Base-by-base conservation (phyloP, 2,329 filamentous ascomycete species). In the Fusarium marasasianum region DNA sequence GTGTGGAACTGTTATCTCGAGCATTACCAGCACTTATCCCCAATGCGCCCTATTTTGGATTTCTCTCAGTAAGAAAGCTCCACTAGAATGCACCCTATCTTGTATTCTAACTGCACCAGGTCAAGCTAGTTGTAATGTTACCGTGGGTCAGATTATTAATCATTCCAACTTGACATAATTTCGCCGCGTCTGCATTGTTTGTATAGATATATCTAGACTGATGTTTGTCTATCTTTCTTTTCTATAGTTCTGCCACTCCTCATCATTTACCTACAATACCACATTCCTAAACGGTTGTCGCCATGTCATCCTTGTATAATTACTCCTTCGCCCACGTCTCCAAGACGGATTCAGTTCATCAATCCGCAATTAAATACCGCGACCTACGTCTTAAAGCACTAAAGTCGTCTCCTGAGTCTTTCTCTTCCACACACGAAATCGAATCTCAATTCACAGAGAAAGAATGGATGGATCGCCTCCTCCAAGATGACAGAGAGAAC, bases 321-420 rank as follows among this genome's bases (percentile, higher is more conserved):
- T 51, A 51, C 48, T 51, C 22, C 0, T 51, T 35, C 31, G 14
- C 31, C 1, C 31, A 20, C 17, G 17, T 51, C 22, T 51, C 48
- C 48, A 51, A 35, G n/a, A 51, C 31, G 0, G 31, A 35, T 8
- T 11, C 48, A 8, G 12, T 35, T 4, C 4, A 14, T 4, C 6
- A 35, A 6, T 51, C 31, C 0, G 48, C n/a, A 14, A 24, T 35
- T 20, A 18, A 51, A 20, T 51, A 51, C 31, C 48, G 48, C 31
- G 31, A 35, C 17, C 17, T 51, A 1, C 48, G 48, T 8, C 48
- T 51, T 3, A 51, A 20, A 3, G 48, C 48, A 0, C 31, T 51
- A 0, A 14, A 24, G 8, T 17, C 48, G 0, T 35, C 48, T 24
- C 48, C 48, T 0, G 48, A 24, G 6, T 35, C 48, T 0, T 51